Evolutionary conservation across 1,284 basidiomycete genomes (phyloP), one percentile per base, ranked within the genome.

Genomic region (Volvariella surrecta): DNA sequence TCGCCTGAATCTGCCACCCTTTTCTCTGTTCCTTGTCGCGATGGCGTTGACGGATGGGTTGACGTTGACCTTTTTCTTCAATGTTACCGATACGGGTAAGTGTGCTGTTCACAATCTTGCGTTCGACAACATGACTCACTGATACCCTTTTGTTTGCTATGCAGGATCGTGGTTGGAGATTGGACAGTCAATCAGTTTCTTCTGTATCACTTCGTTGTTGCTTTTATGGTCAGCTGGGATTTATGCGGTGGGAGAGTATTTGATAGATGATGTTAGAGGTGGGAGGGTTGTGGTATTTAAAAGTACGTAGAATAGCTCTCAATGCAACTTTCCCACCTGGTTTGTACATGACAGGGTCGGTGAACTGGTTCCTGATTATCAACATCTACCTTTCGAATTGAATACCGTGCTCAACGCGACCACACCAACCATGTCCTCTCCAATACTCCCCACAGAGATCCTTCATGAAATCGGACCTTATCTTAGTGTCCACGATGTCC

Each of bases 91-190:
- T 57, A 82, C 79, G 21, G 86, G 86, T 69, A 54, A 50, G 64
- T 39, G 13, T n/a, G 19, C 3, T 22, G 24, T 21, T 32, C n/a
- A 16, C 10, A 13, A 15, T 15, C 8, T 18, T 3, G 24, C 32
- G 15, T 31, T 31, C 30, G 9, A 31, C 9, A 13, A 18, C 45
- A 24, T 16, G 19, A 38, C 20, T 35, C 43, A 34, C n/a, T n/a
- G n/a, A n/a, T n/a, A n/a, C 8, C 51, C 18, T n/a, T 17, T 19
- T 18, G 1, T 17, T 34, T 30, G 22, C 43, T 37, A 38, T n/a
- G n/a, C 39, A 71, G 83, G 84, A 0, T 89, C 85, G 4, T 94
- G 90, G 91, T 64, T 93, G 43, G 88, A 93, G 57, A 93, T 92
- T 45, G 90, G 90, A 3, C 86, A 89, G 59, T 84, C 83, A 0